Percentiles rank a stretch among this genome's conserved stretches.
Conservation (phyloP, 2,329 filamentous ascomycete genomes). For the Fusarium clavum region DNA sequence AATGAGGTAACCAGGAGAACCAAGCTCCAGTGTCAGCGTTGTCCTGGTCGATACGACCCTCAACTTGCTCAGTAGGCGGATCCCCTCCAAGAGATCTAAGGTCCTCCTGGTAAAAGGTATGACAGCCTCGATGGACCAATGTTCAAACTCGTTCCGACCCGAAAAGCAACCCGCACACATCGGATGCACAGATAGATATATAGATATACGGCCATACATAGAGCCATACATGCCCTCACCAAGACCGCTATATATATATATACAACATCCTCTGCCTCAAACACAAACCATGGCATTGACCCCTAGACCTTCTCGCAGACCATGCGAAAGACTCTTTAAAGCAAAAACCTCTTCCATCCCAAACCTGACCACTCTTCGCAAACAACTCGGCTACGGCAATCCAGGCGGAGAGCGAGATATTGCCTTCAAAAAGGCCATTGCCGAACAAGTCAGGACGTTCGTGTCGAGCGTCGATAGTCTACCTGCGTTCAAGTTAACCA, state of each 20-base stretch:
- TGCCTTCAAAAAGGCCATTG: conserved; percentile 28
- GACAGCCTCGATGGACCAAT: not conserved
- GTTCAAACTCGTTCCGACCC: not conserved
- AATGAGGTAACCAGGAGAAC: no score
- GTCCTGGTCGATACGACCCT: no score
- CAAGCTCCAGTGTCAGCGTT: no score
- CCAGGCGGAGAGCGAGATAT: conserved; percentile 19
- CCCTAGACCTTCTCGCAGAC: not conserved
- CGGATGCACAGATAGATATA: not conserved
- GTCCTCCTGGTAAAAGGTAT: not conserved
- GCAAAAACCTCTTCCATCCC: conserved; percentile 23
- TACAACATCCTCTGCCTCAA: not conserved
- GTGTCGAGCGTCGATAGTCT: conserved; percentile 1
- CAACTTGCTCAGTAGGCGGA: not conserved
- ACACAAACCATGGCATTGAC: conserved; percentile 7
- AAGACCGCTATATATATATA: not conserved
- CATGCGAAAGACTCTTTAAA: conserved; percentile 8
- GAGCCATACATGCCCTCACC: not conserved
- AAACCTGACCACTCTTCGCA: conserved; percentile 30
- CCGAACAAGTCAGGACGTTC: conserved; percentile 13
- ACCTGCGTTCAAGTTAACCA: conserved; percentile 7
- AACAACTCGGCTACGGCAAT: conserved; percentile 33
- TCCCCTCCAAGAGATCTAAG: accelerated
- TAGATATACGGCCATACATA: not conserved
- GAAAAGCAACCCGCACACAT: not conserved